phyloP scores from a whole-genome alignment of 441 rosid genomes.

The Pelargonium australe region DNA sequence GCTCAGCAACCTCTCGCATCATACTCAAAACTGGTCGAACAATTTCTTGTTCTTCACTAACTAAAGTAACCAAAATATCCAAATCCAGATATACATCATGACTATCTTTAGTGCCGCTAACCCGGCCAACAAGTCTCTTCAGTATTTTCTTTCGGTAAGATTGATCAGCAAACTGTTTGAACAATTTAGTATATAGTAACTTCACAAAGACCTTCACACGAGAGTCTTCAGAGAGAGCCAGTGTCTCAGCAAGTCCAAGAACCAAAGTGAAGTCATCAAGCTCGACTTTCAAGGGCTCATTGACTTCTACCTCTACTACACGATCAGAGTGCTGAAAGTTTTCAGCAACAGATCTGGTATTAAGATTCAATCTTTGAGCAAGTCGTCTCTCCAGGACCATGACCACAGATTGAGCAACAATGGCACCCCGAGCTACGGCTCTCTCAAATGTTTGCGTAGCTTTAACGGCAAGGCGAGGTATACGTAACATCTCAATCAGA shows the following conservation, averaged over 20 bases:
- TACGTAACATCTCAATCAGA: constrained; percentile 85
- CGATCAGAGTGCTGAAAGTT: constrained; percentile 50
- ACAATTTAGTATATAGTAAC: constrained; percentile 69
- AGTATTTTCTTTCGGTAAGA: constrained; percentile 66
- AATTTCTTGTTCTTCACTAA: constrained; percentile 77
- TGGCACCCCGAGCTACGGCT: constrained; percentile 79
- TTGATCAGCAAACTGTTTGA: constrained; percentile 82
- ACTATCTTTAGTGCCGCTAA: constrained; percentile 58
- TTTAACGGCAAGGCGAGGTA: constrained; percentile 66
- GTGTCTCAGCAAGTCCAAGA: constrained; percentile 89
- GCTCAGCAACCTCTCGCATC: constrained; percentile 86
- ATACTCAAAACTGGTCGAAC: constrained; percentile 65
- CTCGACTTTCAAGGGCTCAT: constrained; percentile 53
- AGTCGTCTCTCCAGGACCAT: constrained; percentile 79
- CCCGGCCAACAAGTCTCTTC: constrained; percentile 81
- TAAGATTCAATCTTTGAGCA: constrained; percentile 45
- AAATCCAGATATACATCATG: constrained; percentile 61
- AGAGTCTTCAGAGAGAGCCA: constrained; percentile 66
- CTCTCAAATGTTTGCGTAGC: constrained; percentile 87
- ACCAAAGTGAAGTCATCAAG: constrained; percentile 63
- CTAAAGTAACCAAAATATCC: constrained; percentile 75
- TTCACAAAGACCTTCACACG: constrained; percentile 77
- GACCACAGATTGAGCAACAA: constrained; percentile 65
- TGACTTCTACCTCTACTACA: constrained; percentile 53
- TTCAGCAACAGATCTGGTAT: constrained; percentile 44